Percentiles rank a stretch among this genome's conserved stretches.
phyloP scores from a whole-genome alignment of 257 asterid genomes.

The Plantago ovata region DNA sequence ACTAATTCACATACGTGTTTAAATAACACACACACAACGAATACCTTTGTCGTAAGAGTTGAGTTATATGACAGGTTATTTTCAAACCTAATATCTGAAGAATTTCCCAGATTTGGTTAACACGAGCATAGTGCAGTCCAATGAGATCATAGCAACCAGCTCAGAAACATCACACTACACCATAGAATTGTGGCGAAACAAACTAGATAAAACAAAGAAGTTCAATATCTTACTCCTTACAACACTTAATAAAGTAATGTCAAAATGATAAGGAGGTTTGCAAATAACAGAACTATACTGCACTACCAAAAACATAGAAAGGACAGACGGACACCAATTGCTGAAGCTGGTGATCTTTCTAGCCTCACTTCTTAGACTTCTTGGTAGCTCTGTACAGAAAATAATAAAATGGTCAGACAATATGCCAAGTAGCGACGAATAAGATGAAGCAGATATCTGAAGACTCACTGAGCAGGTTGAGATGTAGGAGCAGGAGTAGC shows the following conservation, averaged over 20 bases:
- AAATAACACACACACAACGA: too few species aligned
- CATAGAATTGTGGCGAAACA: background rate
- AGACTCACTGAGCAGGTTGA: conserved; percentile 64
- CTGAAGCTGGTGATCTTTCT: conserved; percentile 6
- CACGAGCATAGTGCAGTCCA: too few species aligned
- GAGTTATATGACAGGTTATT: too few species aligned
- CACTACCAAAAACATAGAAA: conserved; percentile 25
- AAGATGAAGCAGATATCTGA: background rate
- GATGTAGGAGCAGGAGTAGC: conserved; percentile 44
- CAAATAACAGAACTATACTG: conserved; percentile 20
- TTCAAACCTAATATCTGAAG: too few species aligned
- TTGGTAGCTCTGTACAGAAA: conserved; percentile 51
- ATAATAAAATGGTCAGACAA: background rate
- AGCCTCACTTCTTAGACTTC: conserved; percentile 68
- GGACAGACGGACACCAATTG: conserved; percentile 10
- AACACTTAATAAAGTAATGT: conserved; percentile 34
- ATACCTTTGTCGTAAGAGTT: too few species aligned
- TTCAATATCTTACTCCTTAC: conserved; percentile 26
- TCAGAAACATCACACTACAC: too few species aligned
- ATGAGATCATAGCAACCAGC: too few species aligned
- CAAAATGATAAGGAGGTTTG: conserved; percentile 18
- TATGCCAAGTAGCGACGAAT: background rate
- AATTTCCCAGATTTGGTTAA: too few species aligned
- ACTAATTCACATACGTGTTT: too few species aligned
- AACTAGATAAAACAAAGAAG: conserved; percentile 16